These are phyloP conservation scores for Malassezia slooffiae DNA, from an alignment of 1,284 basidiomycete genomes.

Conservation along the genomic window DNA sequence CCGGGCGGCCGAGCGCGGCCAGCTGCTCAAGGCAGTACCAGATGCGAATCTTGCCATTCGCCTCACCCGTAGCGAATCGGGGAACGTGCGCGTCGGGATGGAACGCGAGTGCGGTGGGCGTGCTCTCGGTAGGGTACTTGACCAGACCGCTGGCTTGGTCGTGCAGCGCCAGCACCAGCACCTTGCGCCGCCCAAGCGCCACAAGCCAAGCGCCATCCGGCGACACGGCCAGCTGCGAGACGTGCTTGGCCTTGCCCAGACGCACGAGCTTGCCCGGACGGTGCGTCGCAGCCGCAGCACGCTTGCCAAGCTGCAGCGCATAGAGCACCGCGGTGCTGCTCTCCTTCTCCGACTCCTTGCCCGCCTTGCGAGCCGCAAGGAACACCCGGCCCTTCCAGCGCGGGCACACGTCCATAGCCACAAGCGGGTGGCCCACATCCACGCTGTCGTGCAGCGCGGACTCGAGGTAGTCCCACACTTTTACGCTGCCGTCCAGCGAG, in stretches of 20 bases:
- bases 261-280: constrained; percentile 49
- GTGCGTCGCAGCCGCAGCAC: constrained; percentile 1
- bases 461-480: constrained; percentile 89
- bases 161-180: constrained; percentile 55
- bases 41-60: constrained; percentile 68
- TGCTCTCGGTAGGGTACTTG: constrained; percentile 58
- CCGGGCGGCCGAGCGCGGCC: constrained; percentile 23
- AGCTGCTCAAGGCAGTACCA: constrained; percentile 68
- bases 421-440: constrained; percentile 56
- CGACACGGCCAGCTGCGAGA: constrained; percentile 55
- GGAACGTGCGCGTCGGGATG: constrained; percentile 72
- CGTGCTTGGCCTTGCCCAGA: constrained; percentile 50
- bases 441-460: constrained; percentile 59
- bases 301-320: constrained; percentile 21
- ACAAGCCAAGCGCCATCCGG: constrained; percentile 72
- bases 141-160: constrained; percentile 52
- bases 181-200: constrained; percentile 66
- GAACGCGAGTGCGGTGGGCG: constrained; percentile 73
- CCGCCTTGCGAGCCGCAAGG: constrained; percentile 56
- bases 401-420: constrained; percentile 61
- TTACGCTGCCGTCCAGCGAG: constrained; percentile 69
- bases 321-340: constrained; percentile 26
- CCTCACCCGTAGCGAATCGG: constrained; percentile 80
- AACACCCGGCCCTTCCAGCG: constrained; percentile 58
- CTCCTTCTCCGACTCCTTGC: neutral